phyloP scores from a whole-genome alignment of 2,329 filamentous ascomycete genomes.

The Aspergillus awamori region DNA sequence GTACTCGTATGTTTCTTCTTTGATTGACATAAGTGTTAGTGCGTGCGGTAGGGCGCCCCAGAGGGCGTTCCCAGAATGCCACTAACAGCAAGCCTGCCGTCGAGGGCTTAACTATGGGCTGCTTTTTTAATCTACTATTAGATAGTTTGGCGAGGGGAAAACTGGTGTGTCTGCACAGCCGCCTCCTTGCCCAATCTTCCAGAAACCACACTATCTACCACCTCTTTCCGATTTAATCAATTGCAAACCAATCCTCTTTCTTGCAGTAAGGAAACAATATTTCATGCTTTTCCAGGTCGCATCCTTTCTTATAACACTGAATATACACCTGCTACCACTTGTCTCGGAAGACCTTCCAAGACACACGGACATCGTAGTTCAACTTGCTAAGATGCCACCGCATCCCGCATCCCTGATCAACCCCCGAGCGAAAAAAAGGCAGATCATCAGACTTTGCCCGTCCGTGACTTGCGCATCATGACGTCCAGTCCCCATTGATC shows the following conservation, averaged over 20 bases:
- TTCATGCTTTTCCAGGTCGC: background rate
- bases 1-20: background rate
- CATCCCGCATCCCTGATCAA: slow-evolving; percentile 5
- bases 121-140: no score
- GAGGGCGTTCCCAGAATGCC: background rate
- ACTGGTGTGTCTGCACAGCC: background rate
- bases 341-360: background rate
- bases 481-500: slow-evolving; percentile 8
- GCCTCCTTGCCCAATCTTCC: background rate
- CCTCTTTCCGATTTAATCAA: background rate
- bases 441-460: slow-evolving; percentile 5
- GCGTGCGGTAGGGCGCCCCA: background rate
- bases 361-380: background rate
- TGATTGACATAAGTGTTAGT: background rate
- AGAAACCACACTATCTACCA: background rate
- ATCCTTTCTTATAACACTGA: background rate
- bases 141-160: background rate
- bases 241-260: background rate
- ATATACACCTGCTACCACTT: background rate
- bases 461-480: slow-evolving; percentile 11
- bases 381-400: background rate
- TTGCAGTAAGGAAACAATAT: background rate
- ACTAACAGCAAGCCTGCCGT: background rate
- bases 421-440: background rate
- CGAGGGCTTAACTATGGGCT: background rate